Conservation (phyloP, 805 yeast species). For the Cyberlindnera nakhonratchasimensis region DNA sequence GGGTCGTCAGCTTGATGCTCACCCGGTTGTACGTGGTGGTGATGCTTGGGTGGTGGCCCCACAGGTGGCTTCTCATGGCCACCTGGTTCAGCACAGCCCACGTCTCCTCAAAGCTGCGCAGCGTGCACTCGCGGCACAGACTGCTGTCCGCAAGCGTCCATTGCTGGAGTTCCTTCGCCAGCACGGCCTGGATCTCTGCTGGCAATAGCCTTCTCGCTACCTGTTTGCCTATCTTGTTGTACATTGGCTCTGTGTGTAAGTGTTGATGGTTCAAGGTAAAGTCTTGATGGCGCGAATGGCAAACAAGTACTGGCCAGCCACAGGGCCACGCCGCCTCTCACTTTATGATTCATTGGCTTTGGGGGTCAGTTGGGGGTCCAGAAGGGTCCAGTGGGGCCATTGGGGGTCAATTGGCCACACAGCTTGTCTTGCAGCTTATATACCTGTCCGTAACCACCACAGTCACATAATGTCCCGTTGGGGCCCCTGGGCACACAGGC, state of each 20-base stretch:
- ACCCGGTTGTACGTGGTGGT: conserved; percentile 59
- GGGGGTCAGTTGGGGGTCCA: too few relatives aligned
- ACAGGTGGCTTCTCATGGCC: conserved; percentile 51
- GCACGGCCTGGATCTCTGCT: conserved; percentile 21
- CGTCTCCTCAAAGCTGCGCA: conserved; percentile 55
- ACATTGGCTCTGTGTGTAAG: conserved; percentile 28
- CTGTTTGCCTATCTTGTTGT: conserved; percentile 34
- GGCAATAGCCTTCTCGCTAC: conserved; percentile 30
- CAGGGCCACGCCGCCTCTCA: not conserved
- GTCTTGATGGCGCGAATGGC: conserved; percentile 1
- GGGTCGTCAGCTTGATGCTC: conserved; percentile 54
- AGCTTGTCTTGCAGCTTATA: too few relatives aligned
- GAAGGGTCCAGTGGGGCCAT: too few relatives aligned
- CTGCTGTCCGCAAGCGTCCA: conserved; percentile 25
- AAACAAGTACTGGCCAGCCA: not conserved
- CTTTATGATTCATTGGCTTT: too few relatives aligned
- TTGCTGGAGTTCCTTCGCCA: conserved; percentile 19
- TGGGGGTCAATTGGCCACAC: too few relatives aligned
- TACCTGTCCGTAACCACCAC: too few relatives aligned
- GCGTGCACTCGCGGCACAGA: conserved; percentile 37
- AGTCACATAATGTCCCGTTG: too few relatives aligned
- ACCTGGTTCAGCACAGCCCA: conserved; percentile 61
- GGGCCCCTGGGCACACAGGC: not conserved
- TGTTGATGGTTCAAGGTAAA: not conserved
- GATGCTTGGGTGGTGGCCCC: conserved; percentile 72